Conservation (phyloP, 1,139 yeast species). For the Kodamaea ohmeri region DNA sequence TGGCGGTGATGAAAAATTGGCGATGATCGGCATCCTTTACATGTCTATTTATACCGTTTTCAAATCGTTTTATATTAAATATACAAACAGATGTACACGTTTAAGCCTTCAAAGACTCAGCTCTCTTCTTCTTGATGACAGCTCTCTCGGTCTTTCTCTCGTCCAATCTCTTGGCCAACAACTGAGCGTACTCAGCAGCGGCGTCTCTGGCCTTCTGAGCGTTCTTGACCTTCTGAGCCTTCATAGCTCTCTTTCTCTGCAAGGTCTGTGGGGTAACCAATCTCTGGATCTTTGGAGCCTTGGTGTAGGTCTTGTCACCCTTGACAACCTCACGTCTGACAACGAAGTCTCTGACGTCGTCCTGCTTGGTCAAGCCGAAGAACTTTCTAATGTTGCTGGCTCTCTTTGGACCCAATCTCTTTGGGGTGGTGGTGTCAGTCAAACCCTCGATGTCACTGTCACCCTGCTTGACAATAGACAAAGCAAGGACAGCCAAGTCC, state of each 20-base stretch:
- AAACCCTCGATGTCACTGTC: constrained; percentile 93
- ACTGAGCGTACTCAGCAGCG: constrained; percentile 99
- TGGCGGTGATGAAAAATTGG: too few relatives aligned
- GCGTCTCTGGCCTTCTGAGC: constrained; percentile 99
- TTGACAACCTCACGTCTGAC: constrained; percentile 97
- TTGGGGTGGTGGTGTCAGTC: constrained; percentile 92
- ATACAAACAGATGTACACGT: constrained; percentile 12
- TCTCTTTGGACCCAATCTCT: constrained; percentile 99
- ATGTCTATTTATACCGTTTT: not conserved
- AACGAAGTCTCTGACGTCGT: constrained; percentile 91
- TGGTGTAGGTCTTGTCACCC: constrained; percentile 98
- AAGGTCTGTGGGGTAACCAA: constrained; percentile 98
- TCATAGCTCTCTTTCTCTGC: constrained; percentile 98
- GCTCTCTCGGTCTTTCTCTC: constrained; percentile 98
- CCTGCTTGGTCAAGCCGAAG: constrained; percentile 98
- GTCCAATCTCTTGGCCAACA: constrained; percentile 96
- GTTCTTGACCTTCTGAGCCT: constrained; percentile 89
- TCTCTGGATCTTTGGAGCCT: constrained; percentile 99
- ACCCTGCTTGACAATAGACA: constrained; percentile 96
- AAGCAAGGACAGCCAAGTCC: constrained; percentile 93
- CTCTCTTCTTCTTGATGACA: constrained; percentile 78
- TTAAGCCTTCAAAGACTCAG: constrained; percentile 93
- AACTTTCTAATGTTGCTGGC: constrained; percentile 99
- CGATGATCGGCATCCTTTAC: not conserved
- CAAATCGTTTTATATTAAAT: constrained; percentile 12